These are phyloP conservation scores for Penicillium vulpinum DNA, from an alignment of 2,329 filamentous ascomycete genomes.

Conservation along the genomic window DNA sequence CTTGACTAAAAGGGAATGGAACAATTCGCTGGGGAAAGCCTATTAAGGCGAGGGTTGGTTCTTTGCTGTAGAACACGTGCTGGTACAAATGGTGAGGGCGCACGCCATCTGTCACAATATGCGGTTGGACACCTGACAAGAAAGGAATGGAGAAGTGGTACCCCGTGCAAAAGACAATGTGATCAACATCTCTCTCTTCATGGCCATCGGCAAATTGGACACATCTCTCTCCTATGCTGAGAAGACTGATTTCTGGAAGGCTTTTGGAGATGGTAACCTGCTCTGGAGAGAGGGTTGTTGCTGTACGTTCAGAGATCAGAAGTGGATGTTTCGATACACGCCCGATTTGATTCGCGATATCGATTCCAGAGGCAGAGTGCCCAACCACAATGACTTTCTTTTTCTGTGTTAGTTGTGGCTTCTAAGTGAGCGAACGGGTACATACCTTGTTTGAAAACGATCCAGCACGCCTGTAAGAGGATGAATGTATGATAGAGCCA, in stretches of 20 bases:
- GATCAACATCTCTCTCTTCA: conserved; percentile 5
- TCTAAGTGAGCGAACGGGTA: not conserved
- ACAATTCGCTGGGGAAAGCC: conserved; percentile 14
- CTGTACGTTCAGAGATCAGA: conserved; percentile 10
- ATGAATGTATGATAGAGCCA: conserved; percentile 9
- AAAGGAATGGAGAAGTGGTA: conserved; percentile 12
- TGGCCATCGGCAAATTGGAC: conserved; percentile 4
- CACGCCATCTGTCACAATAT: conserved; percentile 9
- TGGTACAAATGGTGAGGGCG: conserved; percentile 10
- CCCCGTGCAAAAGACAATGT: conserved; percentile 11
- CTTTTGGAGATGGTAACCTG: not conserved
- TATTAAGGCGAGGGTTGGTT: conserved; percentile 10
- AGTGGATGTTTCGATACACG: conserved; percentile 9
- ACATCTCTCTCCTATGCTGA: not conserved
- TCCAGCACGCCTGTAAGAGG: conserved; percentile 7
- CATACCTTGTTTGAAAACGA: conserved; percentile 7
- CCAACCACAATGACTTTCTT: conserved; percentile 17
- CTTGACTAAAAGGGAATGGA: conserved; percentile 12
- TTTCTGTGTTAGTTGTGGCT: not conserved
- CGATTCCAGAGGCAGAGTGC: conserved; percentile 14
- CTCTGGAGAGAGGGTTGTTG: conserved; percentile 2
- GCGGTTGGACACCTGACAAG: conserved; percentile 5
- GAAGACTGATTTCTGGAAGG: conserved; percentile 3
- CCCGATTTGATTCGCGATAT: conserved; percentile 11
- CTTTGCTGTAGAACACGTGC: conserved; percentile 9